Conservation (phyloP, 352 stramenopile genomes). For the Phytophthora cryptogea region DNA sequence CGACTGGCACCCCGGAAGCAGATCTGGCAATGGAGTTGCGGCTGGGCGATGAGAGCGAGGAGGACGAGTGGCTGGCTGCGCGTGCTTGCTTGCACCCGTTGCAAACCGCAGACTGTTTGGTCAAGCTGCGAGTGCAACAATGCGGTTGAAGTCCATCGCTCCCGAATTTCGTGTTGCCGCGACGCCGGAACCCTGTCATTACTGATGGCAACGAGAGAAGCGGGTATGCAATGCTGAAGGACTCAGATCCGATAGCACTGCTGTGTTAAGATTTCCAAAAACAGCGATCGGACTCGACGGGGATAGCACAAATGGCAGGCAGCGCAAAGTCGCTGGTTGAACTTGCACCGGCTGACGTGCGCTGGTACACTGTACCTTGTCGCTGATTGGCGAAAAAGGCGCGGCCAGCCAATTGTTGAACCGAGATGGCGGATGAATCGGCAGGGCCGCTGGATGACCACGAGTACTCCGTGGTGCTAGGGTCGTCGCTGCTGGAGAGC, state of each 20-base stretch:
- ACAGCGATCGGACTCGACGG: slow-evolving; percentile 5
- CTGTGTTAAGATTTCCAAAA: neutral
- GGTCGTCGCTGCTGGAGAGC: slow-evolving; percentile 39
- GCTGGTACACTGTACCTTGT: slow-evolving; percentile 33
- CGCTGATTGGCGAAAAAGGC: slow-evolving; percentile 22
- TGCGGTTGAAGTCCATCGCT: slow-evolving; percentile 15
- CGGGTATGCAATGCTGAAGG: slow-evolving; percentile 2
- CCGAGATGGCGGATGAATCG: slow-evolving; percentile 15
- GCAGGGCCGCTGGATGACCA: slow-evolving; percentile 40
- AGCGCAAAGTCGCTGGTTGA: slow-evolving; percentile 34
- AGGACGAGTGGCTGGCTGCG: slow-evolving; percentile 19
- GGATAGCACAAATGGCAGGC: slow-evolving; percentile 6
- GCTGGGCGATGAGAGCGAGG: slow-evolving; percentile 38
- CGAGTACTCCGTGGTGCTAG: slow-evolving; percentile 64
- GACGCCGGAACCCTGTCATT: slow-evolving; percentile 18
- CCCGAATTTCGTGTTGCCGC: slow-evolving; percentile 15
- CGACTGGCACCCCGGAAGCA: slow-evolving; percentile 17
- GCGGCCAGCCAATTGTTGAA: slow-evolving; percentile 16
- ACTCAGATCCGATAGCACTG: neutral
- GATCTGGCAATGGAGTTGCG: slow-evolving; percentile 18
- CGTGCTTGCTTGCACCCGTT: slow-evolving; percentile 24
- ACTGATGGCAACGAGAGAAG: neutral
- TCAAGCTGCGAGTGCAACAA: slow-evolving; percentile 32
- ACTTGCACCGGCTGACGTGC: slow-evolving; percentile 37
- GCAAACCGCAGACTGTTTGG: slow-evolving; percentile 17